A percentile compares a stretch with the other conserved stretches of the same genome.
phyloP scores from a whole-genome alignment of 768 basidiomycete genomes.

The Termitomyces sp. region DNA sequence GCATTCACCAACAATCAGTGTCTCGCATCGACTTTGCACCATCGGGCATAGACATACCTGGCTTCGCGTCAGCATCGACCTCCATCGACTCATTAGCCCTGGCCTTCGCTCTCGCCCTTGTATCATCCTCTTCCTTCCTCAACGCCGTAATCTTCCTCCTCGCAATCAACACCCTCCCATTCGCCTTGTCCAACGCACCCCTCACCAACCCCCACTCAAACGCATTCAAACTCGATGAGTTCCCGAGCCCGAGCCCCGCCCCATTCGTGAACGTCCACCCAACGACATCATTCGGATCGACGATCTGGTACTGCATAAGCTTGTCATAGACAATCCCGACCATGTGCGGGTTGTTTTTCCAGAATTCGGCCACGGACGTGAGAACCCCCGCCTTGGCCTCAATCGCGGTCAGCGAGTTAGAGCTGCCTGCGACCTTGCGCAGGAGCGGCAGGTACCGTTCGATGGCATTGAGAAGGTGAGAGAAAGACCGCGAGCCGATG shows the following conservation, averaged over 20 bases:
- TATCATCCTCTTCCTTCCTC: conserved; percentile 87
- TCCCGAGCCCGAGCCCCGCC: conserved; percentile 19
- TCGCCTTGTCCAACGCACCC: conserved; percentile 83
- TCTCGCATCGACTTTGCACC: neutral
- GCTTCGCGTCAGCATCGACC: conserved; percentile 60
- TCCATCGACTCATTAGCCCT: conserved; percentile 60
- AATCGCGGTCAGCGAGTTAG: conserved; percentile 8
- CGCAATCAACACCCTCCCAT: conserved; percentile 79
- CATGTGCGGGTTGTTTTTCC: conserved; percentile 83
- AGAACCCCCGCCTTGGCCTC: conserved; percentile 72
- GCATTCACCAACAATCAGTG: conserved; percentile 2
- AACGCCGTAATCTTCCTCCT: conserved; percentile 66
- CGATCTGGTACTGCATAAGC: conserved; percentile 96
- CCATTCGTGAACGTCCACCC: conserved; percentile 71
- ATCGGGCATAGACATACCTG: conserved; percentile 22
- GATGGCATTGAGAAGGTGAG: conserved; percentile 95
- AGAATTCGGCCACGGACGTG: conserved; percentile 67
- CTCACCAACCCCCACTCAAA: conserved; percentile 86
- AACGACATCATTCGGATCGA: conserved; percentile 90
- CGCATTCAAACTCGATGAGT: conserved; percentile 27
- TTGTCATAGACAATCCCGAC: conserved; percentile 93
- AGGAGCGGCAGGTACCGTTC: conserved; percentile 86
- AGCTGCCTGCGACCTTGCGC: conserved; percentile 46
- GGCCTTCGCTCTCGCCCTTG: conserved; percentile 69
- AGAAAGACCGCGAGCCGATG: conserved; percentile 93